Evolutionary conservation across 345 rosid species (phyloP).

Genomic region (Sisymbrium irio): DNA sequence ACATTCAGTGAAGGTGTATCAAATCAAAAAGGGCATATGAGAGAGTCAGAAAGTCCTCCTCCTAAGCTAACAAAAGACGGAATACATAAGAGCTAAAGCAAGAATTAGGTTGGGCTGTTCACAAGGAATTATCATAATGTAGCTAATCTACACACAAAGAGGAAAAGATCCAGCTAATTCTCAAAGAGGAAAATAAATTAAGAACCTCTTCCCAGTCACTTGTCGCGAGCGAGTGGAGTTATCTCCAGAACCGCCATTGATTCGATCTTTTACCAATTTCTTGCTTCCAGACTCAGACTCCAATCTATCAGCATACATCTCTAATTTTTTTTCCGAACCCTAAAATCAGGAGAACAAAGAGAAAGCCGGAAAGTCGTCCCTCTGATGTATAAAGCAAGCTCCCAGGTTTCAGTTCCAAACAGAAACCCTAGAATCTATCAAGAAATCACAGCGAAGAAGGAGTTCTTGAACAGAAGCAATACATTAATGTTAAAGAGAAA

Average conservation of each 20-base stretch:
- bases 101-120: not conserved
- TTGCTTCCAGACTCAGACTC: slow-evolving; percentile 68
- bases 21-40: not conserved
- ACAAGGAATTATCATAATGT: not conserved
- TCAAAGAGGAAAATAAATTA: not conserved
- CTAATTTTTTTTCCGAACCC: slow-evolving; percentile 26
- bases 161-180: not conserved
- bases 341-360: slow-evolving; percentile 18
- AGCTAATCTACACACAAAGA: not conserved
- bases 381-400: not conserved
- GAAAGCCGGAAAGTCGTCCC: not conserved
- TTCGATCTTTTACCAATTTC: slow-evolving; percentile 69
- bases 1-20: not conserved
- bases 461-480: slow-evolving; percentile 10
- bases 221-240: slow-evolving; percentile 54
- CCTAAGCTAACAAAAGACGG: not conserved
- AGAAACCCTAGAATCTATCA: slow-evolving; percentile 26
- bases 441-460: slow-evolving; percentile 5
- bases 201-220: slow-evolving; percentile 82
- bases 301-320: slow-evolving; percentile 94
- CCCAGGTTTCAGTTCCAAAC: not conserved
- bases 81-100: not conserved
- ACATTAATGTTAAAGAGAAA: not conserved
- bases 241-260: slow-evolving; percentile 54
- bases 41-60: not conserved